phyloP scores from a whole-genome alignment of 345 rosid species.

The Syzygium oleosum region DNA sequence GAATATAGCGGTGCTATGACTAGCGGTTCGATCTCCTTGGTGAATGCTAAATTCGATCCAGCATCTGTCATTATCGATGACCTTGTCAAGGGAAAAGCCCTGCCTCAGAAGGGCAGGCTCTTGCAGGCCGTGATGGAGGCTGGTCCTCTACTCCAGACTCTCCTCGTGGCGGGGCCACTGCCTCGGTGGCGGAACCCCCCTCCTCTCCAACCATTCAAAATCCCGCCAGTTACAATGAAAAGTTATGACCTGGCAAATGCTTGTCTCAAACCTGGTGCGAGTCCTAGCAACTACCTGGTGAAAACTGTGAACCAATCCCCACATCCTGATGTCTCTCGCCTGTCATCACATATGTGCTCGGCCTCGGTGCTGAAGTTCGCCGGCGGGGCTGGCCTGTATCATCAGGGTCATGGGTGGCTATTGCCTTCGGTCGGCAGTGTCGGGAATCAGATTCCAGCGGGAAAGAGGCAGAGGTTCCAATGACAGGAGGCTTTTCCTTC shows the following conservation, averaged over 20 bases:
- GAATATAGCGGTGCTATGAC: not conserved
- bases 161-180: slow-evolving; percentile 83
- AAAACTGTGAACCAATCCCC: slow-evolving; percentile 7
- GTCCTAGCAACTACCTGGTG: not conserved
- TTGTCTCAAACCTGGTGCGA: slow-evolving; percentile 4
- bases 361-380: slow-evolving; percentile 41
- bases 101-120: slow-evolving; percentile 73
- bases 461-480: slow-evolving; percentile 56
- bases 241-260: slow-evolving; percentile 6
- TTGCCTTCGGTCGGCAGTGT: slow-evolving; percentile 7
- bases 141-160: slow-evolving; percentile 74
- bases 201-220: slow-evolving; percentile 46
- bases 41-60: slow-evolving; percentile 26
- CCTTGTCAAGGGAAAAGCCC: slow-evolving; percentile 35
- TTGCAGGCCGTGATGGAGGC: slow-evolving; percentile 60
- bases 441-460: slow-evolving; percentile 16
- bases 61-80: slow-evolving; percentile 34
- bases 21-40: not conserved
- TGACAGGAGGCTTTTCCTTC: slow-evolving; percentile 11
- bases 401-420: slow-evolving; percentile 8
- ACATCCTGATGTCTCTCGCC: slow-evolving; percentile 10
- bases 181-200: slow-evolving; percentile 99
- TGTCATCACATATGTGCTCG: slow-evolving; percentile 35
- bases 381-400: slow-evolving; percentile 19
- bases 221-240: slow-evolving; percentile 42